phyloP scores from a whole-genome alignment of 2,329 filamentous ascomycete species.

The Calonectria pauciramosa region DNA sequence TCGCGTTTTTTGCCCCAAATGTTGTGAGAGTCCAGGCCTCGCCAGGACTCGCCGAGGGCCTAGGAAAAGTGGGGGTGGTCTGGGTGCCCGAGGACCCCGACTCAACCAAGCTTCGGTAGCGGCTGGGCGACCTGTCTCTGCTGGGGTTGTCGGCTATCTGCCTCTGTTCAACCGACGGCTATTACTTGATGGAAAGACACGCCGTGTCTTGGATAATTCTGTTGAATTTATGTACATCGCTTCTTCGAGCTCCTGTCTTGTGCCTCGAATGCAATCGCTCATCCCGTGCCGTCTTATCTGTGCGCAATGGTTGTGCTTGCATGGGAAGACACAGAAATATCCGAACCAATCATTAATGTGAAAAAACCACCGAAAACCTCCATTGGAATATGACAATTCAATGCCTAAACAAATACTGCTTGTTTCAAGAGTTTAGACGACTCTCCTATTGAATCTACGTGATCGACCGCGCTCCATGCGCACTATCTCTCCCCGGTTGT shows the following conservation, averaged over 20 bases:
- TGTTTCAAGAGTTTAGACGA: not conserved
- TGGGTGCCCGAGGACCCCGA: slow-evolving; percentile 15
- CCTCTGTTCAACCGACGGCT: not conserved
- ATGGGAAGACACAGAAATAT: not conserved
- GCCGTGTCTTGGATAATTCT: not conserved
- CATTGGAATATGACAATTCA: not conserved
- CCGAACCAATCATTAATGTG: not conserved
- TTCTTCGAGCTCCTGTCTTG: not conserved
- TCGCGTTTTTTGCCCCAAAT: slow-evolving; percentile 8
- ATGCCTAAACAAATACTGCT: not conserved
- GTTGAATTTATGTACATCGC: not conserved
- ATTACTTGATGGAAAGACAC: slow-evolving; percentile 1
- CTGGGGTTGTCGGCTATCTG: slow-evolving; percentile 6
- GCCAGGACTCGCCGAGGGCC: slow-evolving; percentile 18
- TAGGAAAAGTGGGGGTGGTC: not conserved
- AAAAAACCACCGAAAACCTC: not conserved
- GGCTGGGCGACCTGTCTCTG: slow-evolving; percentile 2
- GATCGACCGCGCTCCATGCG: not conserved
- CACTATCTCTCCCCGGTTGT: not conserved
- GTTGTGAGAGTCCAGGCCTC: slow-evolving; percentile 19
- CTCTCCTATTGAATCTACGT: not conserved
- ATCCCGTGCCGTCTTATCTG: not conserved
- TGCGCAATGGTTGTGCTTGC: not conserved
- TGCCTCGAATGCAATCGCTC: not conserved
- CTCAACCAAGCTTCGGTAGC: slow-evolving; percentile 11